Evolutionary conservation across 495 filamentous ascomycete genomes (phyloP).

Genomic region (Aspergillus coremiiformis): DNA sequence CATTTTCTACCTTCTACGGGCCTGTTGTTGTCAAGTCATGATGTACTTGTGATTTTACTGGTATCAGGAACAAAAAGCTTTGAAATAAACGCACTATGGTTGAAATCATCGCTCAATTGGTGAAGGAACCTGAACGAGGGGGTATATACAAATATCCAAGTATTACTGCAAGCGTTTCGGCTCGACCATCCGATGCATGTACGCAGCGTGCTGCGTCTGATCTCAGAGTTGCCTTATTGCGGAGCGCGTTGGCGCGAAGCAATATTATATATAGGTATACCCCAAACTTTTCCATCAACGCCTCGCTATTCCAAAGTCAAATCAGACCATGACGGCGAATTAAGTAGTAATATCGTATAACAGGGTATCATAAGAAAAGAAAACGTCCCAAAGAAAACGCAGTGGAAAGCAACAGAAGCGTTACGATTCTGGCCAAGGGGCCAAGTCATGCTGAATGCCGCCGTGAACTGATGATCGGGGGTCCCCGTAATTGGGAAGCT

Average conservation of each 20-base stretch:
- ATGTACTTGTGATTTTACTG: too few species aligned
- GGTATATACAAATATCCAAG: neutral
- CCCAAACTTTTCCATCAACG: neutral
- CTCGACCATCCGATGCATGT: neutral
- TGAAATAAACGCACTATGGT: too few species aligned
- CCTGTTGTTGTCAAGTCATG: too few species aligned
- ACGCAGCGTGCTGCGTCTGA: neutral
- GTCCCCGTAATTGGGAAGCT: neutral
- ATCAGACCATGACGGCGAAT: neutral
- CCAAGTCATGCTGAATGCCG: constrained; percentile 14
- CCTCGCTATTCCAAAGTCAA: neutral
- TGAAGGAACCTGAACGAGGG: neutral
- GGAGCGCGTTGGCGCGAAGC: too few species aligned
- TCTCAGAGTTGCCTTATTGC: neutral
- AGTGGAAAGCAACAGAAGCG: neutral
- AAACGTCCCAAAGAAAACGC: neutral
- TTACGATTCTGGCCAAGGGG: constrained; percentile 10
- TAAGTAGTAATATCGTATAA: neutral
- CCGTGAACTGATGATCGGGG: neutral
- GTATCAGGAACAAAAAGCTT: too few species aligned
- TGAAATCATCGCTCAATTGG: too few species aligned
- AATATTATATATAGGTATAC: neutral
- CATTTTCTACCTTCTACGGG: too few species aligned
- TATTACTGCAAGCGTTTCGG: neutral
- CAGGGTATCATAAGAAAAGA: neutral